These are phyloP conservation scores for Ascoidea asiatica DNA, from an alignment of 805 yeast species.

Conservation along the genomic window DNA sequence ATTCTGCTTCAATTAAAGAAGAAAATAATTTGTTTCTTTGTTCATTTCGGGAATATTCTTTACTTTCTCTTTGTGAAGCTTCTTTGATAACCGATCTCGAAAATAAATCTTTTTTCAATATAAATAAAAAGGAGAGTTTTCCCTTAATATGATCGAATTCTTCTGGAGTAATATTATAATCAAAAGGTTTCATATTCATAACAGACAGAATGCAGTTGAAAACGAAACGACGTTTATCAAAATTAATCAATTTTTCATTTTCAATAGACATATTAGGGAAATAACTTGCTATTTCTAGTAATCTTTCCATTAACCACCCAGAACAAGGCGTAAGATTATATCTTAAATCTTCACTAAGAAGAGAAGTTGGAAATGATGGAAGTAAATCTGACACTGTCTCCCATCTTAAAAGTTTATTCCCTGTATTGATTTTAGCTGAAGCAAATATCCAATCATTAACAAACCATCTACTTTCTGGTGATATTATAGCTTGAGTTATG, in stretches of 20 bases:
- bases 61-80: conserved; percentile 28
- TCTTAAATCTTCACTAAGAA: conserved; percentile 16
- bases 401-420: conserved; percentile 15
- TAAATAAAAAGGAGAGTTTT: conserved; percentile 40
- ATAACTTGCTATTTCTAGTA: conserved; percentile 61
- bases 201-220: conserved; percentile 48
- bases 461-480: conserved; percentile 70
- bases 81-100: conserved; percentile 25
- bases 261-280: conserved; percentile 69
- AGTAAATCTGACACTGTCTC: conserved; percentile 19
- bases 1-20: conserved; percentile 32
- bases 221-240: conserved; percentile 69
- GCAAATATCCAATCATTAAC: conserved; percentile 60
- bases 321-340: conserved; percentile 60
- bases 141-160: conserved; percentile 17
- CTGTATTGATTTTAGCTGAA: conserved; percentile 19
- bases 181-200: conserved; percentile 24
- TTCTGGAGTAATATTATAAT: conserved; percentile 11
- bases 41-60: conserved; percentile 21
- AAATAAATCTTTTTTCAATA: conserved; percentile 24
- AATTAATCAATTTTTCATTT: conserved; percentile 57
- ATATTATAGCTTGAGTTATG: conserved; percentile 52
- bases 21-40: conserved; percentile 29
- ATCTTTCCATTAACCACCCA: conserved; percentile 80
- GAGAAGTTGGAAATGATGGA: conserved; percentile 22